Conservation (phyloP, 1,139 yeast genomes). For the Geotrichum siamense region DNA sequence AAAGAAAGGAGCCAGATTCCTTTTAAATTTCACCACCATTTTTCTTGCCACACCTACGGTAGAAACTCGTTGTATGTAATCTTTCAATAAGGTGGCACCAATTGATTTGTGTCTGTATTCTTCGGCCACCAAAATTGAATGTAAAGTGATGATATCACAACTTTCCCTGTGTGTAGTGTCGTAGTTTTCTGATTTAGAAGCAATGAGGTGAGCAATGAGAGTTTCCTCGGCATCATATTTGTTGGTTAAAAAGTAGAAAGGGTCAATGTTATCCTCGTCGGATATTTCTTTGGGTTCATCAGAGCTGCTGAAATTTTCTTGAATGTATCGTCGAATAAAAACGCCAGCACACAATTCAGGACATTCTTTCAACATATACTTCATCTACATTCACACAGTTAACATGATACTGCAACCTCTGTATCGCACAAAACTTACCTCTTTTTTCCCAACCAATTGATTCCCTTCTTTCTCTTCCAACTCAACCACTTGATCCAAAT, state of each 20-base stretch:
- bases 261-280: constrained; percentile 23
- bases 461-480: constrained; percentile 47
- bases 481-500: constrained; percentile 50
- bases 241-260: constrained; percentile 35
- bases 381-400: constrained; percentile 18
- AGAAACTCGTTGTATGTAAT: constrained; percentile 81
- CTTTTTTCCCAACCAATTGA: constrained; percentile 55
- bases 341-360: constrained; percentile 90
- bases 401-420: not conserved
- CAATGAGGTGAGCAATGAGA: constrained; percentile 76
- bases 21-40: constrained; percentile 1
- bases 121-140: constrained; percentile 71
- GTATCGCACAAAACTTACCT: constrained; percentile 13
- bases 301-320: constrained; percentile 13
- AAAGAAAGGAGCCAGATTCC: not conserved
- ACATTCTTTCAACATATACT: constrained; percentile 67
- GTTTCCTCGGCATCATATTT: constrained; percentile 44
- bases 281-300: constrained; percentile 23
- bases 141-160: constrained; percentile 71
- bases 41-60: constrained; percentile 53
- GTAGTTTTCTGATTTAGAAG: constrained; percentile 48
- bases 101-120: constrained; percentile 74
- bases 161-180: constrained; percentile 58
- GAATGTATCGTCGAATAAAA: constrained; percentile 47
- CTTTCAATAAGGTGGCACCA: constrained; percentile 77